Base-by-base conservation (phyloP, 2,329 filamentous ascomycete genomes). In the Elsinoe perseae region DNA sequence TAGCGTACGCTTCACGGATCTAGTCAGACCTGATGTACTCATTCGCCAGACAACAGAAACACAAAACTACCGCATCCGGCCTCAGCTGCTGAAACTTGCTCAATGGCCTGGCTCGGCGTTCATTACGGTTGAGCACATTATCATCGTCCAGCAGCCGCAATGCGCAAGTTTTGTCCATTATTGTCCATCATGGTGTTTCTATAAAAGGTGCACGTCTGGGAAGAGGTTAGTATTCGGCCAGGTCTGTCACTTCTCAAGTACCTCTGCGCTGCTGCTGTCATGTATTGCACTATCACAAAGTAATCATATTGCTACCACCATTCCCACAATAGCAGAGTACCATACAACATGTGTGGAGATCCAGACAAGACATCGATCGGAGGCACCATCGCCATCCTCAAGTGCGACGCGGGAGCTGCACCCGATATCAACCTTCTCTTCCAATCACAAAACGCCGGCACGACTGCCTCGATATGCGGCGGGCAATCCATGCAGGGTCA, bases 381-480 rank as follows among this genome's bases (percentile, higher is more conserved):
- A 20, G 53, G 53, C 42, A 56, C 53, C 4, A 56, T 56, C 20
- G 53, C 53, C 28, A 44, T 46, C 20, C 53, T 56, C 40, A 56
- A 56, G 20, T 30, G 23, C 25, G 40, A 56, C 18, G n/a, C 40
- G 20, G 53, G 53, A 46, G 40, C 28, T 8, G 53, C 38, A 23
- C 53, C 53, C 2, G 53, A 56, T 21, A 20, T 56, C 53, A 56
- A 56, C 53, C 53, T 56, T n/a, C 28, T 44, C 18, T 56, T 56
- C 53, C 43, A 56, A 25, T 30, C 53, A 18, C 38, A 34, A 4
- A 18, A 56, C 14, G 21, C 28, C 9, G 10, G 23, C 8, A 56
- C 53, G 4, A 48, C 48, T 16, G 53, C 53, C 8, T 56, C 53
- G 28, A 46, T 56, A 56, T 25, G 28, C 9, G 53, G 53, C 42